Evolutionary conservation across 352 stramenopile genomes (phyloP), one percentile per base, ranked within the genome.

Genomic region (Stramenopiles sp.): DNA sequence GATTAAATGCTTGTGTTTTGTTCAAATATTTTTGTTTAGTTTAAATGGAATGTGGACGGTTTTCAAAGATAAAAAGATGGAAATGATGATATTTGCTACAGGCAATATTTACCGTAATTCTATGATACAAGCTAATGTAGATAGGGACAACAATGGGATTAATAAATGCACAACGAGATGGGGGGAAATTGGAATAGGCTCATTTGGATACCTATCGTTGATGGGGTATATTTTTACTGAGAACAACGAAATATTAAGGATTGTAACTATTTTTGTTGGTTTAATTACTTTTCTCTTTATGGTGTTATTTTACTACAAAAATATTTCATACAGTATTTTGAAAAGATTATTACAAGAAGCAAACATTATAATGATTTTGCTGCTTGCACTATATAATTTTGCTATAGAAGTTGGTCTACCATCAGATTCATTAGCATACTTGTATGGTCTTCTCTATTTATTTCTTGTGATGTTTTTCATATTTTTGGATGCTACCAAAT

Each of bases 11-110:
- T n/a, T n/a, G n/a, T n/a, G 4, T 76, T 76, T 13, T 13, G 7
- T 76, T 13, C 65, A 76, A 76, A 76, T 76, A 13, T 13, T 76
- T 4, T 76, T 76, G 13, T 76, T 76, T 76, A 76, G 65, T 76
- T 13, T 76, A 20, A 13, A 4, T 76, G 65, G 31, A 13, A 76
- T 76, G 13, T 31, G 13, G 4, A 76, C 65, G 4, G 13, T 76
- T 4, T 33, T 76, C 13, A 33, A 33, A 33, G 65, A 76, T 76
- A 76, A 76, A 13, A 76, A 76, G 13, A 31, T 33, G 65, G 65
- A 76, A 76, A 13, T 33, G 7, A 13, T 76, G 13, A 33, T 76
- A 13, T 76, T 76, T 76, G 65, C 31, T 33, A 76, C 4, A 13
- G 65, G 65, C 4, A 76, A 76, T 76, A 33, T 76, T 33, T 76